Evolutionary conservation across 208 protist species (phyloP), one percentile per base, ranked within the genome.

Genomic region (Leptomonas pyrrhocoris): DNA sequence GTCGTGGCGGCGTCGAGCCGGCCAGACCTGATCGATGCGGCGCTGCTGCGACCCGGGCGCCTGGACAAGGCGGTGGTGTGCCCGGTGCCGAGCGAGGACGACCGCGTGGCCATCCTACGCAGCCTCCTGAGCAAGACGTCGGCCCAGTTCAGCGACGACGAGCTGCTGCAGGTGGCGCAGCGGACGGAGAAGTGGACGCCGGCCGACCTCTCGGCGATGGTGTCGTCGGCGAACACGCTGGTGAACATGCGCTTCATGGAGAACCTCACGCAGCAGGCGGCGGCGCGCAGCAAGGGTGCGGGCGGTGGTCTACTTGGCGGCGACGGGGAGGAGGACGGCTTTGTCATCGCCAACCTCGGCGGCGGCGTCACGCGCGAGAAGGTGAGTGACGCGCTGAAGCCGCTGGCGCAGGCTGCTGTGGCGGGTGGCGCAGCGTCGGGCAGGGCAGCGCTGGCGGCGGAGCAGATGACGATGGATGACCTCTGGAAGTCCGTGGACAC

Each of bases 51-150:
- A 18, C 95, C 95, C 18, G 95, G 95, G 13, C 78, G 95, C 23
- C 73, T 98, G 48, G 95, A 98, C 79, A 94, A 92, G 62, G 83
- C 80, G 9, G 75, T 98, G 12, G 73, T 86, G 42, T 98, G 94
- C 73, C 80, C 86, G 11, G 84, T 98, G 38, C 95, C 96, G 15
- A 81, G 77, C n/a, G 36, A 77, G 23, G 64, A 79, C 21, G 94
- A 98, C 48, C 79, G 95, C 48, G 49, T 88, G 30, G 88, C 99
- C 68, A 98, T 99, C 65, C 86, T 99, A 25, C 83, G 82, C 53
- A 99, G 99, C 77, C 98, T 99, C 85, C 99, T 99, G 18, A 96
- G 97, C 61, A 99, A 99, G 77, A 98, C 99, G 93, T 98, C 99
- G 76, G 82, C 99, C 4, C 79, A 81, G 21, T 54, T 93, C n/a